phyloP scores from a whole-genome alignment of 768 basidiomycete species.

The Hericium rajendrae region DNA sequence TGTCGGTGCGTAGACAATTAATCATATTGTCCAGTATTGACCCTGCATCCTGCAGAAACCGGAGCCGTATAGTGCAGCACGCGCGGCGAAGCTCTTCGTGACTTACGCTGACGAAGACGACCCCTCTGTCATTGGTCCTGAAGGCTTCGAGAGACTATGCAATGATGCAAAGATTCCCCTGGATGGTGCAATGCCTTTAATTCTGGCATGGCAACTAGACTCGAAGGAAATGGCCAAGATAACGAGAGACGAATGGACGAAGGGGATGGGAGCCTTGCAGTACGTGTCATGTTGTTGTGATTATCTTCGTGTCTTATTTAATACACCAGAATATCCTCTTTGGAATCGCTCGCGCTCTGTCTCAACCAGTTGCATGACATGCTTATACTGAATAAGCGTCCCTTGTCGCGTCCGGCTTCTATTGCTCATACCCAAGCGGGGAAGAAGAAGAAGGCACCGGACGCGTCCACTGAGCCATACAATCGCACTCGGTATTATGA shows the following conservation, averaged over 20 bases:
- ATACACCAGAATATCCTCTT: constrained; percentile 36
- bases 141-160: constrained; percentile 65
- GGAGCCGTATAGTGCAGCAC: constrained; percentile 41
- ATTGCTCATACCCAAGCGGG: constrained; percentile 21
- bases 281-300: constrained; percentile 21
- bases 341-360: constrained; percentile 37
- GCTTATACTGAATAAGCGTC: constrained; percentile 40
- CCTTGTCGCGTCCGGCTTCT: constrained; percentile 16
- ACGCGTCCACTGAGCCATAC: constrained; percentile 39
- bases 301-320: constrained; percentile 3
- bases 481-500: constrained; percentile 40
- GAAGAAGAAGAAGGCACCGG: constrained; percentile 20
- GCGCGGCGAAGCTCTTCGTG: constrained; percentile 44
- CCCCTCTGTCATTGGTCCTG: constrained; percentile 52
- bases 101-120: constrained; percentile 47
- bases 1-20: neutral
- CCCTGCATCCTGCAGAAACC: constrained; percentile 4
- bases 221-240: constrained; percentile 69
- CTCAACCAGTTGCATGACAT: constrained; percentile 55
- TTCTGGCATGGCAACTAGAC: constrained; percentile 68
- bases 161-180: constrained; percentile 59
- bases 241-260: constrained; percentile 59
- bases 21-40: neutral
- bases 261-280: constrained; percentile 39
- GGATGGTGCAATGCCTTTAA: constrained; percentile 62